These are phyloP conservation scores for Kluyveromyces dobzhanskii DNA, from an alignment of 805 yeast genomes.

Conservation along the genomic window DNA sequence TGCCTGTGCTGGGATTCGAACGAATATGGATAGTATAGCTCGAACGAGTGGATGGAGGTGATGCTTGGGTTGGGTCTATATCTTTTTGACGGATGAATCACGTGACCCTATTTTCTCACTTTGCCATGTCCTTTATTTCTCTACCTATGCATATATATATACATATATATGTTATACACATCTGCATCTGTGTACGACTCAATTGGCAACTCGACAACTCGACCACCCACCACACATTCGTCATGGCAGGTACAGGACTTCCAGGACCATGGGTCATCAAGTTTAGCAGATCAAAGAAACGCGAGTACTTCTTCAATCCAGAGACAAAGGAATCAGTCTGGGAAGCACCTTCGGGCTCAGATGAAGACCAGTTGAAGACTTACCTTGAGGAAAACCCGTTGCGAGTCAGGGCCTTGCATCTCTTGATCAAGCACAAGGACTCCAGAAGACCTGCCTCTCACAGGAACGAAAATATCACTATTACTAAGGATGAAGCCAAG, in stretches of 20 bases:
- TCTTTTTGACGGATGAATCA: no score
- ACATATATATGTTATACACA: no score
- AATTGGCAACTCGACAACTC: no score
- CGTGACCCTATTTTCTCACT: no score
- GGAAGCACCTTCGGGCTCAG: slow-evolving; percentile 87
- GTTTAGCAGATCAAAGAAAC: slow-evolving; percentile 68
- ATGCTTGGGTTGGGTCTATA: no score
- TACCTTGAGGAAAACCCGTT: slow-evolving; percentile 53
- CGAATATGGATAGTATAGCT: no score
- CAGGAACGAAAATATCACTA: slow-evolving; percentile 69
- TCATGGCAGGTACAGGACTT: slow-evolving; percentile 50
- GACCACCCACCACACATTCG: no score
- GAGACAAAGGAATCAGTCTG: slow-evolving; percentile 69
- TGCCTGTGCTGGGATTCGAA: no score
- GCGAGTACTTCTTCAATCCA: slow-evolving; percentile 75
- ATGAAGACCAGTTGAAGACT: slow-evolving; percentile 45
- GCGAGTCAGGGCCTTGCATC: slow-evolving; percentile 72
- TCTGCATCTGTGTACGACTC: no score
- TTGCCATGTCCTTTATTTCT: no score
- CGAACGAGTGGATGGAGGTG: no score
- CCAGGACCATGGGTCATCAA: slow-evolving; percentile 81
- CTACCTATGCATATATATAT: no score
- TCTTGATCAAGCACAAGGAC: slow-evolving; percentile 73
- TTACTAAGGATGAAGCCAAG: slow-evolving; percentile 77
- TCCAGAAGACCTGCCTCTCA: slow-evolving; percentile 90